Percentiles rank a stretch among this genome's conserved stretches.
Conservation (phyloP, 2,329 filamentous ascomycete species). For the Neoscytalidium dimidiatum region DNA sequence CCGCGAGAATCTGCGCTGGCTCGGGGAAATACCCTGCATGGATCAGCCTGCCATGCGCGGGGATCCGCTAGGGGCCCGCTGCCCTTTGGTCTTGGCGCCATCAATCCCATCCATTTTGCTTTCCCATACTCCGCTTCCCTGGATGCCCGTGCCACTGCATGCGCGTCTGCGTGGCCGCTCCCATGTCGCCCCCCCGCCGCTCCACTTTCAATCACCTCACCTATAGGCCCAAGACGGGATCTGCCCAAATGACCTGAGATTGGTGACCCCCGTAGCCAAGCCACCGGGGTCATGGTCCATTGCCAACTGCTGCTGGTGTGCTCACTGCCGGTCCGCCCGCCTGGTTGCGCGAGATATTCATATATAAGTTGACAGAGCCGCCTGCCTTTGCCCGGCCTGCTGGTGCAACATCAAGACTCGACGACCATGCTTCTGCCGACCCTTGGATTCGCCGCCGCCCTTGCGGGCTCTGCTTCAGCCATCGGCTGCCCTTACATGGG, state of each 20-base stretch:
- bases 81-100: conserved; percentile 3
- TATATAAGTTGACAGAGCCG: conserved; percentile 9
- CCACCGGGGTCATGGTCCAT: neutral
- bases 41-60: conserved; percentile 9
- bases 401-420: neutral
- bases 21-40: conserved; percentile 20
- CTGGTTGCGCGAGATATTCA: conserved; percentile 2
- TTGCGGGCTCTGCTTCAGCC: conserved; percentile 16
- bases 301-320: neutral
- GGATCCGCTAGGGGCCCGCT: conserved; percentile 10
- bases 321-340: conserved; percentile 8
- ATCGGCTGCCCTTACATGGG: conserved; percentile 39
- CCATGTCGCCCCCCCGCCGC: conserved; percentile 18
- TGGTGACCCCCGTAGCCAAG: conserved; percentile 19
- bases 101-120: conserved; percentile 12
- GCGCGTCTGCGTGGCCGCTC: conserved; percentile 17
- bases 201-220: conserved; percentile 21
- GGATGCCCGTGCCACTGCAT: conserved; percentile 18
- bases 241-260: conserved; percentile 20
- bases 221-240: conserved; percentile 13
- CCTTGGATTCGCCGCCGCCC: conserved; percentile 18
- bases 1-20: neutral
- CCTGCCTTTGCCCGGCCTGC: neutral
- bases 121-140: conserved; percentile 1
- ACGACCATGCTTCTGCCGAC: conserved; percentile 17